Evolutionary conservation across 1,284 basidiomycete species (phyloP).

Genomic region (Ganoderma lucidum): DNA sequence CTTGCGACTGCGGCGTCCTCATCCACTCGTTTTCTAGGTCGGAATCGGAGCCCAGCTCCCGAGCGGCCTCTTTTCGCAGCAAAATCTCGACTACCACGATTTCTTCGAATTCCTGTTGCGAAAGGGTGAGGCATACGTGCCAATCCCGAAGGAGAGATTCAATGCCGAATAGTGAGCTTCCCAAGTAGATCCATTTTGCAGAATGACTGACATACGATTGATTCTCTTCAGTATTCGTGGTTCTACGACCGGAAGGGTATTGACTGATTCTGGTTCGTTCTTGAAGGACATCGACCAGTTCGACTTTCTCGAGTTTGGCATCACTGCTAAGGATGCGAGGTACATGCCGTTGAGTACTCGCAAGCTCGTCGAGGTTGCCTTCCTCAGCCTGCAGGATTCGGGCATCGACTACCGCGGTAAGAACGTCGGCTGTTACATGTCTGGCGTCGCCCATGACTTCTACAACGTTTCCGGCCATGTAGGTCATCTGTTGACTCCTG

Average conservation of each 20-base stretch:
- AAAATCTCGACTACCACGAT: not conserved
- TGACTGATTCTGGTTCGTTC: constrained; percentile 42
- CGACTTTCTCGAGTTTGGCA: constrained; percentile 51
- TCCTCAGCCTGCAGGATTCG: constrained; percentile 50
- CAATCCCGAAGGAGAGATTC: not conserved
- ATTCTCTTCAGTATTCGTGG: not conserved
- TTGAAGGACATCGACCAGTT: constrained; percentile 47
- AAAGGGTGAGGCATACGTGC: not conserved
- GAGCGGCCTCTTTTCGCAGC: not conserved
- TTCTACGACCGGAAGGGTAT: not conserved
- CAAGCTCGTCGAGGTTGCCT: constrained; percentile 46
- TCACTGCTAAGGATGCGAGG: constrained; percentile 47
- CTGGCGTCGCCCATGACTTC: constrained; percentile 35
- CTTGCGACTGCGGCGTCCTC: not conserved
- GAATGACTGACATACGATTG: not conserved
- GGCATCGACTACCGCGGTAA: constrained; percentile 50
- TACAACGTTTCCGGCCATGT: constrained; percentile 25
- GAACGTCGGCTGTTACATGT: constrained; percentile 49
- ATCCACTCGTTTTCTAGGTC: not conserved
- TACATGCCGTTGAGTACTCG: constrained; percentile 46
- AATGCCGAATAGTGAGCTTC: not conserved
- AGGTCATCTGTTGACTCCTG: not conserved
- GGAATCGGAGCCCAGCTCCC: not conserved
- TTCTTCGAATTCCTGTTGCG: not conserved
- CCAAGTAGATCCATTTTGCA: not conserved